Base-by-base conservation (phyloP, 768 basidiomycete species). In the Suillus hirtellus region DNA sequence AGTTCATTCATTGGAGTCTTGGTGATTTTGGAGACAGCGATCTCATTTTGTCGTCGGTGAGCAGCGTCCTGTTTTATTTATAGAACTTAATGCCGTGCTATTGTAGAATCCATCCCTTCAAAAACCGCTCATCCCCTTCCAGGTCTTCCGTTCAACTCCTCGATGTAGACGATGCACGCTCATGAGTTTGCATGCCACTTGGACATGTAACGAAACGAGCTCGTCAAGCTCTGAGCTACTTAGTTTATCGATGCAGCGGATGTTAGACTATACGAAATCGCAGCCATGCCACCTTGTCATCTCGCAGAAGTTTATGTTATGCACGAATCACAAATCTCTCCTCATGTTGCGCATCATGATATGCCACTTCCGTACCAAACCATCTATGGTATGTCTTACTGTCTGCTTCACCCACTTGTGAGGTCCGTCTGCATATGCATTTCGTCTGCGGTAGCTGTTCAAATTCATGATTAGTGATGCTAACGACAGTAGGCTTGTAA, bases 131-230 rank as follows among this genome's bases (percentile, higher is more conserved):
- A 24, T 15, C 3, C 24, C 15, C 5, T 49, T 49, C 21, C 21
- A 49, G 21, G 12, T 21, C 21, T 49, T 14, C 47, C 14, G 8
- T 2, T 49, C 49, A 7, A 27, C 49, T 50, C 7, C 6, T 24
- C 24, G 3, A 49, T 3, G 21, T 9, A 27, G 2, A 24, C 8
- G 27, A 50, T 17, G 15, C 24, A 17, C 49, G 3, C 24, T 24
- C 15, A 4, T 17, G 24, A 50, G 21, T 31, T 62, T 24, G 46
- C 27, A 49, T 69, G 63, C 67, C 67, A 69, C 34, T 53, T 58
- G 42, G 60, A 69, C 67, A 67, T 67, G 31, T 63, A 66, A 19
- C 58, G 27, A 54, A 17, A 66, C 64, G 44, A 67, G 60, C 42
- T 66, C 63, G 27, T 63, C 64, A 8, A 69, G 56, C 37, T 67